Percentiles rank a stretch among this genome's conserved stretches.
Evolutionary conservation across 2,329 filamentous ascomycete species (phyloP).

Genomic region (Didymella arachidicola): DNA sequence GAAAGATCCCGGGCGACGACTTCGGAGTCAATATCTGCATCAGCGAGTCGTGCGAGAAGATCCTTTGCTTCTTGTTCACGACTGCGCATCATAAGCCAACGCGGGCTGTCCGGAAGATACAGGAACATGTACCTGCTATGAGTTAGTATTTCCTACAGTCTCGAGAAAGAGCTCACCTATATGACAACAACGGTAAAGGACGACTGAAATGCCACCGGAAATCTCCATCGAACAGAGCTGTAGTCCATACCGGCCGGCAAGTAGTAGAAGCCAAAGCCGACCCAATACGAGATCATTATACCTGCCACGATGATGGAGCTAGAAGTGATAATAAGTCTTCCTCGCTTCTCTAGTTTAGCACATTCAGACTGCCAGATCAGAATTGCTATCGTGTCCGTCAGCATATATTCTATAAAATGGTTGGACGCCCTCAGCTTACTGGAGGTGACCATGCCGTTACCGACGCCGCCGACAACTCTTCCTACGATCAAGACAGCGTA

Average conservation of each 20-base stretch:
- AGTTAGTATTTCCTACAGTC: neutral
- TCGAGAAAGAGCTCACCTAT: neutral
- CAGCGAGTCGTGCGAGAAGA: slow-evolving; percentile 46
- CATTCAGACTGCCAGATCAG: slow-evolving; percentile 59
- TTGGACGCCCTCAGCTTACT: slow-evolving; percentile 32
- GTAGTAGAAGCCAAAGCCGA: slow-evolving; percentile 58
- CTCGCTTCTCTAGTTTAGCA: slow-evolving; percentile 55
- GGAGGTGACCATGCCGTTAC: slow-evolving; percentile 50
- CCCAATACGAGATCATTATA: slow-evolving; percentile 53
- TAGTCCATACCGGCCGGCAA: slow-evolving; percentile 43
- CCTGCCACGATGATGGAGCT: slow-evolving; percentile 56
- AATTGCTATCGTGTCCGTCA: slow-evolving; percentile 41
- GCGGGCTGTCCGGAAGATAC: slow-evolving; percentile 51
- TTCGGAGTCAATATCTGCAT: slow-evolving; percentile 48
- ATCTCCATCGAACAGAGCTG: slow-evolving; percentile 48
- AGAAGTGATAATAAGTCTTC: slow-evolving; percentile 57
- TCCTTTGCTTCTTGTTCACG: slow-evolving; percentile 53
- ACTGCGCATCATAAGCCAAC: slow-evolving; percentile 63
- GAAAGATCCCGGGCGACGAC: slow-evolving; percentile 45
- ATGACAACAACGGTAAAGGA: neutral
- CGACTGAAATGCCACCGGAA: slow-evolving; percentile 65
- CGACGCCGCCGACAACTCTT: slow-evolving; percentile 59
- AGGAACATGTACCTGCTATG: slow-evolving; percentile 53
- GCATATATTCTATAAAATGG: neutral
- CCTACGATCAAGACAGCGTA: slow-evolving; percentile 55